Conservation (phyloP, 148 eudicot genomes). For the Arctostaphylos glauca region DNA sequence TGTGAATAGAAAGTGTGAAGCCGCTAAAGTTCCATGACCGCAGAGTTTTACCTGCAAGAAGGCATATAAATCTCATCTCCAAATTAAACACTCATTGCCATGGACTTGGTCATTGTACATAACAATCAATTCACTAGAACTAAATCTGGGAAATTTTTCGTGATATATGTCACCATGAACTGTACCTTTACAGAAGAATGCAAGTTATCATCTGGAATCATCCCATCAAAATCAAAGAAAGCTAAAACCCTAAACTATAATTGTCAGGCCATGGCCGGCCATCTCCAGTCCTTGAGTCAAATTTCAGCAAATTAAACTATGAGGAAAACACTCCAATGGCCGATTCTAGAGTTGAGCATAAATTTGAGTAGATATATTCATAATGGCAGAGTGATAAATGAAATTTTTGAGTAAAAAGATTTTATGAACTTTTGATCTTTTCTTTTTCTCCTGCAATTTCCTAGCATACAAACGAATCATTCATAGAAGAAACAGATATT, state of each 20-base stretch:
- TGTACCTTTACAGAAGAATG: too few relatives aligned
- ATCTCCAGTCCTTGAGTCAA: too few relatives aligned
- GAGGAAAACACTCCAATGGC: too few relatives aligned
- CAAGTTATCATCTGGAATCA: too few relatives aligned
- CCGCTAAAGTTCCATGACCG: conserved; percentile 96
- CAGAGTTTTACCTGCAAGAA: conserved; percentile 64
- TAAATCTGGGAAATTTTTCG: not conserved
- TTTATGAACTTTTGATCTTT: too few relatives aligned
- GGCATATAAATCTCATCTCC: not conserved
- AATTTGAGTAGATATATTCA: too few relatives aligned
- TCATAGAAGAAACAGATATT: too few relatives aligned
- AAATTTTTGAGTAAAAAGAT: not conserved
- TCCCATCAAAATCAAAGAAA: not conserved
- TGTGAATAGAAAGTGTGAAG: conserved; percentile 70
- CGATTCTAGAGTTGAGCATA: too few relatives aligned
- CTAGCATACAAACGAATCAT: not conserved
- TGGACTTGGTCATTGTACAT: not conserved
- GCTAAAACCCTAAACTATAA: too few relatives aligned
- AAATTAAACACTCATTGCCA: not conserved
- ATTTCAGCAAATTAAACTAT: too few relatives aligned
- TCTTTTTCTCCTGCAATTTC: not conserved
- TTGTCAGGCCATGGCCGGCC: too few relatives aligned
- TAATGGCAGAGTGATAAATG: too few relatives aligned
- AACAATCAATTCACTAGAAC: not conserved
- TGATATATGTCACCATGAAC: not conserved